These are phyloP conservation scores for Zoysia japonica DNA, from an alignment of 176 grass and related monocot species.

Conservation along the genomic window DNA sequence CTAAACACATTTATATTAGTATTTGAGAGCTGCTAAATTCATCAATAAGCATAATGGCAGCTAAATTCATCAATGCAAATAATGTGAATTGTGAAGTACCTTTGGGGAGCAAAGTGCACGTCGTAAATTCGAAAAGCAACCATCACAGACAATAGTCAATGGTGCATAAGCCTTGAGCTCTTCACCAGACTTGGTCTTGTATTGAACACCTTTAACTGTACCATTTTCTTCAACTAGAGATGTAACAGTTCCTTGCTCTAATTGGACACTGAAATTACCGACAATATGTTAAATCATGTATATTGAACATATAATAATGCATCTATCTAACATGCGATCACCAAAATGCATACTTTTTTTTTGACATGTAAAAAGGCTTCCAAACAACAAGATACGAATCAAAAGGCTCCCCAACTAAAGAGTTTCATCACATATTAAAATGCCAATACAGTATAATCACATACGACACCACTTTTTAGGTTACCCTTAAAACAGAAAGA, in stretches of 20 bases:
- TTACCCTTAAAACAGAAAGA: background rate
- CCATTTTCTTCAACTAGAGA: conserved; percentile 92
- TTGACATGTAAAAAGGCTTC: background rate
- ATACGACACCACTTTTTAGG: conserved; percentile 1
- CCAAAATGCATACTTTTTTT: background rate
- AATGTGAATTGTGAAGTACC: conserved; percentile 56
- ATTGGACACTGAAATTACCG: conserved; percentile 61
- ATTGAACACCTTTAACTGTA: conserved; percentile 79
- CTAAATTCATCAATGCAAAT: background rate
- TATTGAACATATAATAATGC: background rate
- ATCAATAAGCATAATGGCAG: conserved; percentile 17
- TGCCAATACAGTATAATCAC: background rate
- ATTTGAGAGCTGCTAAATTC: background rate
- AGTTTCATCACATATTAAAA: background rate
- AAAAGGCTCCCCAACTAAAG: conserved; percentile 1
- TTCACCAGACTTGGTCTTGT: conserved; percentile 87
- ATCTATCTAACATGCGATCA: background rate
- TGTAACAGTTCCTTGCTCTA: conserved; percentile 95
- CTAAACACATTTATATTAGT: conserved; percentile 49
- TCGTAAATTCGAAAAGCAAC: conserved; percentile 95
- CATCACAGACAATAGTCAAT: conserved; percentile 93
- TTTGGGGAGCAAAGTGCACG: conserved; percentile 83
- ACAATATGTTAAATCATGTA: background rate
- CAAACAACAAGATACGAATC: background rate
- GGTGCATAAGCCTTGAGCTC: conserved; percentile 77